Evolutionary conservation across 2,329 filamentous ascomycete species (phyloP).

Genomic region (Penicillium sp.): DNA sequence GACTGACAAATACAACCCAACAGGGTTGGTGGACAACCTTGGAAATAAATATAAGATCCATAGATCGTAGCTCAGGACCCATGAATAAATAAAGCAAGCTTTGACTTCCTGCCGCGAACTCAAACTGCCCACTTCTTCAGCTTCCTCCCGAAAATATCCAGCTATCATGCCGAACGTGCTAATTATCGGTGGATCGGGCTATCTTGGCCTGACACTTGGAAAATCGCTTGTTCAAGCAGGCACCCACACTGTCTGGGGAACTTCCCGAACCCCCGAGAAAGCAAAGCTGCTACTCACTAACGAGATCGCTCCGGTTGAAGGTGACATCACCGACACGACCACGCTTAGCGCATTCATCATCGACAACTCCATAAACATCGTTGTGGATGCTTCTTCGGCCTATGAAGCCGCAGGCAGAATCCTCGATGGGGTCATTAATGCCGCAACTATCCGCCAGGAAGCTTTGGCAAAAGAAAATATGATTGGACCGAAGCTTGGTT

Average conservation of each 20-base stretch:
- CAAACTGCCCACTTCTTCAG: background rate
- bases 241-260: slow-evolving; percentile 38
- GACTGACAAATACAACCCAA: background rate
- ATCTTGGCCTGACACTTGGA: slow-evolving; percentile 28
- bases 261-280: slow-evolving; percentile 35
- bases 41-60: too few relatives aligned
- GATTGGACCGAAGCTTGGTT: slow-evolving; percentile 36
- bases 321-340: slow-evolving; percentile 19
- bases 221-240: slow-evolving; percentile 26
- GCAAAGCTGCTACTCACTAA: slow-evolving; percentile 26
- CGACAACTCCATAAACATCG: slow-evolving; percentile 32
- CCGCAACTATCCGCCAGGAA: slow-evolving; percentile 15
- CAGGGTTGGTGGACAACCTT: too few relatives aligned
- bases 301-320: slow-evolving; percentile 37
- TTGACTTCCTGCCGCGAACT: background rate
- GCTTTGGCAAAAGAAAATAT: slow-evolving; percentile 11
- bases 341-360: background rate
- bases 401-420: slow-evolving; percentile 22
- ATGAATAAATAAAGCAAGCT: background rate
- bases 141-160: background rate
- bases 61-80: too few relatives aligned
- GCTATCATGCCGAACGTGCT: background rate
- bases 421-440: slow-evolving; percentile 22
- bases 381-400: slow-evolving; percentile 35
- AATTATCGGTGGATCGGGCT: slow-evolving; percentile 26